These are phyloP conservation scores for Bretschneidera sinensis DNA, from an alignment of 345 rosid genomes.

Conservation along the genomic window DNA sequence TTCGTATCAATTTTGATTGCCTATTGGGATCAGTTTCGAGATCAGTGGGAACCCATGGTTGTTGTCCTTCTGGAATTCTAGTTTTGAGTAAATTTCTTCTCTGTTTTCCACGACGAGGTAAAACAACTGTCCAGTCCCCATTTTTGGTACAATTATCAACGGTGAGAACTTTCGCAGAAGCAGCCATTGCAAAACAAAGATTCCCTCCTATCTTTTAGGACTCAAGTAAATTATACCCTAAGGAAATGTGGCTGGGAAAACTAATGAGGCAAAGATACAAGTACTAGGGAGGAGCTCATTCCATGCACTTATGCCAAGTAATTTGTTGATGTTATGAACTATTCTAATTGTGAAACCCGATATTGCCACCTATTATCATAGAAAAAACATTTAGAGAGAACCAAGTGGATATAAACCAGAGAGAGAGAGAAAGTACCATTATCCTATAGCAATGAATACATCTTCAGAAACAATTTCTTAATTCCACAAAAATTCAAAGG, in stretches of 20 bases:
- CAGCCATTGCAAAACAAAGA: conserved; percentile 27
- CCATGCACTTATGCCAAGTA: background rate
- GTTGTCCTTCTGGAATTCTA: conserved; percentile 24
- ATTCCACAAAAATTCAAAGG: no score
- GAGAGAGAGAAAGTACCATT: no score
- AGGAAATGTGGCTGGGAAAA: background rate
- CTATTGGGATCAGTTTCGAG: conserved; percentile 34
- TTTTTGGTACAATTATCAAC: conserved; percentile 25
- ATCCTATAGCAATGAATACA: no score
- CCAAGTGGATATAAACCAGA: no score
- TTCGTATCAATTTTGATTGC: conserved; percentile 47
- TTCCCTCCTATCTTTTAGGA: background rate
- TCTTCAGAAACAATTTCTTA: no score
- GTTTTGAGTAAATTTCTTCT: conserved; percentile 28
- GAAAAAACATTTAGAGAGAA: no score
- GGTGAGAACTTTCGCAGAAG: conserved; percentile 34
- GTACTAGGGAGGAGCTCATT: background rate
- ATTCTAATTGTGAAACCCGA: background rate
- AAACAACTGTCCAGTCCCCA: conserved; percentile 80
- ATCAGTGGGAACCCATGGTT: conserved; percentile 58
- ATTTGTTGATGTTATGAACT: background rate
- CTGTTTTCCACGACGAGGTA: conserved; percentile 44
- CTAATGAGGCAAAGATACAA: background rate
- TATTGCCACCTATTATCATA: background rate
- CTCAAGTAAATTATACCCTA: background rate